Conservation (phyloP, 1,139 yeast species). For the Lodderomyces theae region DNA sequence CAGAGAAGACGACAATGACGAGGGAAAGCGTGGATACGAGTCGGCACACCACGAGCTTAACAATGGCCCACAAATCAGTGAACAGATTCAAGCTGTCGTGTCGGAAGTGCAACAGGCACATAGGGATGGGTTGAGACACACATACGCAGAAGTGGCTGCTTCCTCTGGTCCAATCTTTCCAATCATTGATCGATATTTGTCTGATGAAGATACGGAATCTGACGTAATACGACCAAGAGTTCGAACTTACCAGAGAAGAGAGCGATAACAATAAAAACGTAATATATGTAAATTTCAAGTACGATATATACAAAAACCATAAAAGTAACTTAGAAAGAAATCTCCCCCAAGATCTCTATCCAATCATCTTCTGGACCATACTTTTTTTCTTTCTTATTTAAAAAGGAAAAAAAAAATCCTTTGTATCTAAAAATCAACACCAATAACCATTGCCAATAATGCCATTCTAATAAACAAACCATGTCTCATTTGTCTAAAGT, state of each 20-base stretch:
- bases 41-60: background rate
- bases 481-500: conserved; percentile 98
- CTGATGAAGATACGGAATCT: conserved; percentile 9
- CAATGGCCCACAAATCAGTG: background rate
- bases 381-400: conserved; percentile 1
- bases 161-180: conserved; percentile 21
- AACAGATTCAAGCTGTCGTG: conserved; percentile 11
- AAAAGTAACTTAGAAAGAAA: background rate
- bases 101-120: conserved; percentile 9
- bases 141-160: conserved; percentile 45
- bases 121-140: conserved; percentile 4
- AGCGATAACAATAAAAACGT: background rate
- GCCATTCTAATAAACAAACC: conserved; percentile 99
- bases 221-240: conserved; percentile 13
- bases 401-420: background rate
- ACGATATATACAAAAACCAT: background rate
- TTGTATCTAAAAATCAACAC: conserved; percentile 67
- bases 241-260: conserved; percentile 6
- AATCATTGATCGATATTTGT: background rate
- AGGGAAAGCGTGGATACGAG: background rate
- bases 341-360: conserved; percentile 7
- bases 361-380: background rate
- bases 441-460: conserved; percentile 93
- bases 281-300: background rate
- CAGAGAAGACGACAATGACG: background rate